Evolutionary conservation across 2,329 filamentous ascomycete genomes (phyloP).

Genomic region (Basipetospora chlamydospora): DNA sequence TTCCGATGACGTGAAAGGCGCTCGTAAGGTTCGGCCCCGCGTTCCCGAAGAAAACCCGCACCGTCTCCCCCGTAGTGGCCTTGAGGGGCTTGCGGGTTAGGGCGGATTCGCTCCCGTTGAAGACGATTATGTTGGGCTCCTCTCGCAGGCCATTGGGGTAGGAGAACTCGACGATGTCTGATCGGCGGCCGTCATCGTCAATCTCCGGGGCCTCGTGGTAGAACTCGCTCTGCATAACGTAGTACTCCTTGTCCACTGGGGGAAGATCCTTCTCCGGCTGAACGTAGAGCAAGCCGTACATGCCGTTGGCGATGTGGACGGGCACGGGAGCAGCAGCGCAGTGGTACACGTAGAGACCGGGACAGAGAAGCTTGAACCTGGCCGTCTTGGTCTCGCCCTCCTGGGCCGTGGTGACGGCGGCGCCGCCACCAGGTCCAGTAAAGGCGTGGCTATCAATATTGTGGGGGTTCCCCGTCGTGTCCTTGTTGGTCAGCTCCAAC

Average conservation of each 20-base stretch:
- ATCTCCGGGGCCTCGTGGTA: conserved; percentile 20
- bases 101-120: conserved; percentile 18
- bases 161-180: conserved; percentile 17
- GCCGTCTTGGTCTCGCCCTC: conserved; percentile 18
- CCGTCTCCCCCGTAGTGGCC: conserved; percentile 14
- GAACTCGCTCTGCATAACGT: conserved; percentile 22
- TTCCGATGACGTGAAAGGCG: conserved; percentile 18
- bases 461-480: conserved; percentile 18
- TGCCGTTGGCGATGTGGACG: conserved; percentile 21
- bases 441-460: conserved; percentile 21
- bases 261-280: conserved; percentile 17
- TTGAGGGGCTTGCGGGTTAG: conserved; percentile 18
- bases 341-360: conserved; percentile 19
- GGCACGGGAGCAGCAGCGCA: conserved; percentile 20
- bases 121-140: conserved; percentile 16
- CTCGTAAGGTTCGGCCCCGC: conserved; percentile 19
- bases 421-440: conserved; percentile 18
- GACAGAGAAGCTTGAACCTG: conserved; percentile 15
- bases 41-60: conserved; percentile 21
- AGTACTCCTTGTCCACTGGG: conserved; percentile 18
- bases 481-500: conserved; percentile 17
- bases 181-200: conserved; percentile 16
- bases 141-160: conserved; percentile 19
- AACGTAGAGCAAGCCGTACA: conserved; percentile 22
- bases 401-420: conserved; percentile 17